Conservation (phyloP, 257 asterid species). For the Gardenia jasminoides region DNA sequence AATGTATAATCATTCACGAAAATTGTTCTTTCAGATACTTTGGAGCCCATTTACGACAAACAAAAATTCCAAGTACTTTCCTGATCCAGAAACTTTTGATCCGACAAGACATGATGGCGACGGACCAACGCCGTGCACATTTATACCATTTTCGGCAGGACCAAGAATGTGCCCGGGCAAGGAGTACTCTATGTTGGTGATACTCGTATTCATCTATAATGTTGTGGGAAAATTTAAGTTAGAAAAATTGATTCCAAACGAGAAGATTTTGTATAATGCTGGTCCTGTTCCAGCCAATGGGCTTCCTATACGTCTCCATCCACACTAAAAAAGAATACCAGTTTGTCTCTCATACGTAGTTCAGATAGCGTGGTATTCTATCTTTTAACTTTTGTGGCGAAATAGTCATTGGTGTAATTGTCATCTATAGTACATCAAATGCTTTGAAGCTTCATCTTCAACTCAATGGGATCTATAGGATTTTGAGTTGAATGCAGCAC, state of each 20-base stretch:
- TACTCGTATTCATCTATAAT: conserved; percentile 18
- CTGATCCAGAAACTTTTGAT: conserved; percentile 20
- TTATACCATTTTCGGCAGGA: conserved; percentile 15
- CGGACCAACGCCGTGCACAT: conserved; percentile 10
- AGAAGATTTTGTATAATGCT: conserved; percentile 17
- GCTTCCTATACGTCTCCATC: not conserved
- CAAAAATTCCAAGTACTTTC: conserved; percentile 20
- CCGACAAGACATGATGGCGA: conserved; percentile 21
- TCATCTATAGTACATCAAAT: too few relatives aligned
- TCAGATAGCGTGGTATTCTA: too few relatives aligned
- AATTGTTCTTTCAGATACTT: conserved; percentile 11
- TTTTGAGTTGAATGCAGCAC: too few relatives aligned
- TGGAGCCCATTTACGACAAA: conserved; percentile 19
- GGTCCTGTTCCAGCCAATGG: conserved; percentile 15
- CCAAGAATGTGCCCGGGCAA: conserved; percentile 21
- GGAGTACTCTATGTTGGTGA: conserved; percentile 21
- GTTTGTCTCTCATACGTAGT: too few relatives aligned
- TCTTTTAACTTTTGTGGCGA: too few relatives aligned
- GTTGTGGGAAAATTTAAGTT: conserved; percentile 19
- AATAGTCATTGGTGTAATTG: too few relatives aligned
- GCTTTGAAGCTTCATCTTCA: too few relatives aligned
- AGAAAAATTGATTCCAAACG: conserved; percentile 13
- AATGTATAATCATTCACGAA: not conserved
- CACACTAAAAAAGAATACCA: too few relatives aligned
- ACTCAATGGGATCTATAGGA: too few relatives aligned